Evolutionary conservation across 306 rosid genomes (phyloP).

Genomic region (Lagenaria siceraria): DNA sequence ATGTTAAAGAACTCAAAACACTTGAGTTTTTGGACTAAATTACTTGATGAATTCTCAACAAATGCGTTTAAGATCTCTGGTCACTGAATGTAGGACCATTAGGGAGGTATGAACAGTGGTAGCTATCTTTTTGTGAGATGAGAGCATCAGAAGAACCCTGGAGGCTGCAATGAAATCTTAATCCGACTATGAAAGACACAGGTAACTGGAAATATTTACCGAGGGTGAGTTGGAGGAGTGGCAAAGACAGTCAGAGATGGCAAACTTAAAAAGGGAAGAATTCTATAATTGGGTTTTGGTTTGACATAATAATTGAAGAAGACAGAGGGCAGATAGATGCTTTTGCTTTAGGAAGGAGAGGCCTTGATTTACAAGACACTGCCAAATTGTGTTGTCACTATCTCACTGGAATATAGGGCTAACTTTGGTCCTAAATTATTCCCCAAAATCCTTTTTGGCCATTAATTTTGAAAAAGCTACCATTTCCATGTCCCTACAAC

Average conservation of each 20-base stretch:
- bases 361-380: conserved; percentile 9
- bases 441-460: background rate
- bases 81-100: background rate
- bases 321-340: background rate
- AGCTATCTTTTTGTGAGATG: background rate
- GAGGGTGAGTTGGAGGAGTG: background rate
- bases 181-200: background rate
- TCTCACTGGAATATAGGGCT: conserved; percentile 30
- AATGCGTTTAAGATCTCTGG: background rate
- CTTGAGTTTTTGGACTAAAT: background rate
- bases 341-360: conserved; percentile 18
- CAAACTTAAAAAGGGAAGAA: background rate
- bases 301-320: background rate
- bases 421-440: conserved; percentile 17
- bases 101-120: background rate
- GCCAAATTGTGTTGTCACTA: conserved; percentile 32
- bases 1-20: background rate
- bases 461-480: background rate
- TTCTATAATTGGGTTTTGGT: background rate
- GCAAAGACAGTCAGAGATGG: background rate
- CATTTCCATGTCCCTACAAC: background rate
- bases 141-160: background rate
- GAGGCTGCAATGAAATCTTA: background rate
- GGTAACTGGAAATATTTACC: background rate
- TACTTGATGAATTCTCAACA: background rate